Evolutionary conservation across 257 asterid species (phyloP).

Genomic region (Striga asiatica): DNA sequence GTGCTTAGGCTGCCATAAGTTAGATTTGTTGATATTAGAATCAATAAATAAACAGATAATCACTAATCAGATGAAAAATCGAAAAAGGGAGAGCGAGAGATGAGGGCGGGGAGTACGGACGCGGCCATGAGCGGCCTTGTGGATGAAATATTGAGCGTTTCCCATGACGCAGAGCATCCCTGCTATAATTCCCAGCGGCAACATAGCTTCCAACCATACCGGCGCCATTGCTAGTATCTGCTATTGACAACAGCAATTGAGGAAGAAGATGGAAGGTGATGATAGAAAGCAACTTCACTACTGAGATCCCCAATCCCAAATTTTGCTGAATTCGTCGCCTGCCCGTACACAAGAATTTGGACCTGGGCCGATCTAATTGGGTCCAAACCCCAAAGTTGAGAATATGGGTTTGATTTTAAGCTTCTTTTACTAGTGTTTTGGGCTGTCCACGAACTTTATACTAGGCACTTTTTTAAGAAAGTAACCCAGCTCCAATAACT

Average conservation of each 20-base stretch:
- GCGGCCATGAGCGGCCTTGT: slow-evolving; percentile 93
- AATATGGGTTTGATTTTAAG: too few relatives aligned
- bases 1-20: slow-evolving; percentile 71
- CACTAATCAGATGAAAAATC: background rate
- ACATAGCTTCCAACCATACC: slow-evolving; percentile 59
- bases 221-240: slow-evolving; percentile 27
- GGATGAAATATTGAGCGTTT: slow-evolving; percentile 73
- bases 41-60: background rate
- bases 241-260: background rate
- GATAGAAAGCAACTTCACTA: background rate
- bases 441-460: too few relatives aligned
- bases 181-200: slow-evolving; percentile 84
- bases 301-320: slow-evolving; percentile 10
- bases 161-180: slow-evolving; percentile 96
- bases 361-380: too few relatives aligned
- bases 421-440: too few relatives aligned
- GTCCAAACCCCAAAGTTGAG: too few relatives aligned
- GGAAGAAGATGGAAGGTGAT: background rate
- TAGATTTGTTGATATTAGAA: background rate
- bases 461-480: too few relatives aligned
- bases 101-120: slow-evolving; percentile 27
- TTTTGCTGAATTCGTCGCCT: background rate
- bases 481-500: too few relatives aligned
- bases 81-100: background rate
- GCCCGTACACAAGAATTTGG: too few relatives aligned